phyloP scores from a whole-genome alignment of 2,329 filamentous ascomycete genomes.

The Scedosporium aurantiacum region DNA sequence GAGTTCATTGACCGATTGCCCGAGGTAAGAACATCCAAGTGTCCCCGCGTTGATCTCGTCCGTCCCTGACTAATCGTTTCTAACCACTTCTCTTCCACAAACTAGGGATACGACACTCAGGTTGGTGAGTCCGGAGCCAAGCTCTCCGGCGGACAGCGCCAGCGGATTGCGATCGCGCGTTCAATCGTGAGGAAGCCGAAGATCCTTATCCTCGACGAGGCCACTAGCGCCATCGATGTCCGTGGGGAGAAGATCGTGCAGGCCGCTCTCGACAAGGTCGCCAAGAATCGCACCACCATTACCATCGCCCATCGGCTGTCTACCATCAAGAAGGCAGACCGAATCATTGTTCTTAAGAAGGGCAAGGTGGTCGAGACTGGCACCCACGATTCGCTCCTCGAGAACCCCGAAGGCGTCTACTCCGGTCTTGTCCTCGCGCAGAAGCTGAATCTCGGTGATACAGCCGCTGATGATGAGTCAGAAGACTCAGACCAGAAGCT shows the following conservation, averaged over 20 bases:
- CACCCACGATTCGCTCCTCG: constrained; percentile 61
- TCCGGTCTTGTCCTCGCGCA: constrained; percentile 55
- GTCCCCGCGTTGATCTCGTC: not conserved
- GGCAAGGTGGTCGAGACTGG: constrained; percentile 57
- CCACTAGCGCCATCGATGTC: constrained; percentile 55
- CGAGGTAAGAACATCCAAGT: constrained; percentile 23
- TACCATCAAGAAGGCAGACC: constrained; percentile 66
- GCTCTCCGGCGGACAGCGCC: constrained; percentile 75
- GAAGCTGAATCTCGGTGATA: constrained; percentile 41
- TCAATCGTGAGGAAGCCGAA: constrained; percentile 61
- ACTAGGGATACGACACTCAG: constrained; percentile 55
- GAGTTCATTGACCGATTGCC: constrained; percentile 58
- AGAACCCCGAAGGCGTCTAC: constrained; percentile 51
- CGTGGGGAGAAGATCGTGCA: constrained; percentile 51
- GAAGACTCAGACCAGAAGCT: constrained; percentile 19
- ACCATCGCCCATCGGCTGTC: constrained; percentile 66
- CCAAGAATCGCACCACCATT: constrained; percentile 55
- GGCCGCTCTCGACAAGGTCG: constrained; percentile 49
- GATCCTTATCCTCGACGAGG: constrained; percentile 67
- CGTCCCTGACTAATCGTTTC: not conserved
- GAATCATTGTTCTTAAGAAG: constrained; percentile 57
- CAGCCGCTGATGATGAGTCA: constrained; percentile 16
- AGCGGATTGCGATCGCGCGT: constrained; percentile 67
- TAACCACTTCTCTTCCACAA: not conserved
- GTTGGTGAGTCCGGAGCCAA: constrained; percentile 72